Evolutionary conservation across 1,139 yeast species (phyloP).

Genomic region (Protomyces inundatus): DNA sequence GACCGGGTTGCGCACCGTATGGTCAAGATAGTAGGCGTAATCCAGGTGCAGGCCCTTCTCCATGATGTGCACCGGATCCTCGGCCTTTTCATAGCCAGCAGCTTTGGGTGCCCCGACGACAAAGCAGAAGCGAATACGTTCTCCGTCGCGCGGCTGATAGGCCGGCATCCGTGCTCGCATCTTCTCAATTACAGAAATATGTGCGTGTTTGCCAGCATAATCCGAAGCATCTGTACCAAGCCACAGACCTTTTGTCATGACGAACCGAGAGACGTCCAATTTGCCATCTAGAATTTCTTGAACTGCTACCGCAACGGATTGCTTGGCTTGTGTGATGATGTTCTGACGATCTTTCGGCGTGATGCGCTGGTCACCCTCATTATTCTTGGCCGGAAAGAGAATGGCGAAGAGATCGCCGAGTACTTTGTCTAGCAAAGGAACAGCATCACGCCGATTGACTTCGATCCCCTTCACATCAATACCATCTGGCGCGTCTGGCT

Average conservation of each 20-base stretch:
- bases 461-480: conserved; percentile 25
- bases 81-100: conserved; percentile 23
- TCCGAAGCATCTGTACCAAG: conserved; percentile 22
- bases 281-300: conserved; percentile 3
- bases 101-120: conserved; percentile 18
- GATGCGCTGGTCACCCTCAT: not conserved
- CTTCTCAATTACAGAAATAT: conserved; percentile 23
- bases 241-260: conserved; percentile 27
- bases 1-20: conserved; percentile 21
- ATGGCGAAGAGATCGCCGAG: conserved; percentile 17
- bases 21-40: conserved; percentile 19
- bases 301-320: conserved; percentile 5
- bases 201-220: conserved; percentile 16
- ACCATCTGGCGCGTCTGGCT: conserved; percentile 4
- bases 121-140: conserved; percentile 18
- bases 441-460: conserved; percentile 25
- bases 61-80: conserved; percentile 21
- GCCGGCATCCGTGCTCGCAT: conserved; percentile 8
- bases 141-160: conserved; percentile 15
- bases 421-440: conserved; percentile 16
- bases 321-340: conserved; percentile 13
- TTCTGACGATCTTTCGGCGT: not conserved
- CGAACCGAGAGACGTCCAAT: conserved; percentile 8
- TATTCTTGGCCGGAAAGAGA: conserved; percentile 17
- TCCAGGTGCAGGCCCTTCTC: conserved; percentile 14